Evolutionary conservation across 1,284 basidiomycete genomes (phyloP).

Genomic region (Phylloboletellus chloephorus): DNA sequence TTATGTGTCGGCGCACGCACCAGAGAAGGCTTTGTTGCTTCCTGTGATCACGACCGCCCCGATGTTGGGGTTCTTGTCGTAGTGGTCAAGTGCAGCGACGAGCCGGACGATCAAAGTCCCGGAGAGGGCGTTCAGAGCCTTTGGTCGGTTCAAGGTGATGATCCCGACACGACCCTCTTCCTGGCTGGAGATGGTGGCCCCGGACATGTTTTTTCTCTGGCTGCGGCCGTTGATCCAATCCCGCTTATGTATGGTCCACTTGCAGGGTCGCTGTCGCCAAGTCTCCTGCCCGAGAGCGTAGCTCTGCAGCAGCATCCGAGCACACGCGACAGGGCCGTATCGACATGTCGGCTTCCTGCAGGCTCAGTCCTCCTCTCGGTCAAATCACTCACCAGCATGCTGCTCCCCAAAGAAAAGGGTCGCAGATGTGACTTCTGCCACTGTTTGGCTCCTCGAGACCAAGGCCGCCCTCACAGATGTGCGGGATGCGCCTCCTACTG

Average conservation of each 20-base stretch:
- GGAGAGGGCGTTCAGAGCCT: conserved; percentile 61
- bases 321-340: conserved; percentile 48
- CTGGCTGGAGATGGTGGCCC: conserved; percentile 16
- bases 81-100: conserved; percentile 40
- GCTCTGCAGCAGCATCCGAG: conserved; percentile 40
- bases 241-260: too few relatives aligned
- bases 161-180: conserved; percentile 23
- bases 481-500: conserved; percentile 62
- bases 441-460: conserved; percentile 20
- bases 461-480: conserved; percentile 41
- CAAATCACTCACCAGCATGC: conserved; percentile 41
- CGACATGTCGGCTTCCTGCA: conserved; percentile 34
- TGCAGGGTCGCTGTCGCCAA: conserved; percentile 2
- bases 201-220: conserved; percentile 16
- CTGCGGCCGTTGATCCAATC: conserved; percentile 7
- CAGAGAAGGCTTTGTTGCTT: conserved; percentile 53
- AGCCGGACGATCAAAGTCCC: conserved; percentile 43
- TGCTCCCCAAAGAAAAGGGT: conserved; percentile 54
- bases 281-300: conserved; percentile 16
- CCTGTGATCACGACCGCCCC: conserved; percentile 60
- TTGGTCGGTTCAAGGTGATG: conserved; percentile 53
- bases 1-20: conserved; percentile 9
- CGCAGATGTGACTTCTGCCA: conserved; percentile 62
- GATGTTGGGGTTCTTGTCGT: conserved; percentile 42
- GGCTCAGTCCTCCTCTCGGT: conserved; percentile 46